Base-by-base conservation (phyloP, 2,329 filamentous ascomycete species). In the Penicillium sp. region DNA sequence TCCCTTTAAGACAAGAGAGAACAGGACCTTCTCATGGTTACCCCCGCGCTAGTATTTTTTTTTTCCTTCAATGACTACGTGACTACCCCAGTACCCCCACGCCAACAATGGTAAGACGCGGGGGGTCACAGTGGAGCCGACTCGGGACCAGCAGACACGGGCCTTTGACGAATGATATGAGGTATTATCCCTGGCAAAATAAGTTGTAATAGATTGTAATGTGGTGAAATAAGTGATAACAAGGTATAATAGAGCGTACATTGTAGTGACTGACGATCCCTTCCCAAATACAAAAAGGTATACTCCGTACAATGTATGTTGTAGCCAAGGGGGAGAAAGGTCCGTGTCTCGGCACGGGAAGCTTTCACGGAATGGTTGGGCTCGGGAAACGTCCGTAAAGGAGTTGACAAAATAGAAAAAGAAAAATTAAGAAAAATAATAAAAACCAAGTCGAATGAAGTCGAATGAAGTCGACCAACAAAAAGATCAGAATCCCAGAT, bases 11-110 rank as follows among this genome's bases (percentile, higher is more conserved):
- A 39, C 13, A 18, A 32, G 26, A 19, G 16, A 40, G 36, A 26
- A 27, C n/a, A 5, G 29, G 11, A 38, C 27, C 14, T 45, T 29
- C n/a, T 40, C 27, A 29, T 51, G 34, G 35, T 34, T 7, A 39
- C 44, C 39, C 51, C 51, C 51, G 38, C 51, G 51, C 51, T 53
- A 53, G 34, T 26, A 34, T 48, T 42, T 32, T 47, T 47, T 48
- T 53, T 30, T 41, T 32, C 9, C 32, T 34, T 34, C 32, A 34
- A 13, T 14, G 32, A 34, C 9, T 14, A 19, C 34, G n/a, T n/a
- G 18, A 35, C 11, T 54, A 50, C 46, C 46, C 51, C 51, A 39
- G 51, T 50, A 54, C 51, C 51, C 51, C 51, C 51, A 54, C 51
- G 51, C 46, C 27, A 5, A 23, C 26, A 44, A 43, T 9, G 32